A percentile compares a stretch with the other conserved stretches of the same genome.
phyloP scores from a whole-genome alignment of 2,329 filamentous ascomycete genomes.

The Ascochyta lentis region DNA sequence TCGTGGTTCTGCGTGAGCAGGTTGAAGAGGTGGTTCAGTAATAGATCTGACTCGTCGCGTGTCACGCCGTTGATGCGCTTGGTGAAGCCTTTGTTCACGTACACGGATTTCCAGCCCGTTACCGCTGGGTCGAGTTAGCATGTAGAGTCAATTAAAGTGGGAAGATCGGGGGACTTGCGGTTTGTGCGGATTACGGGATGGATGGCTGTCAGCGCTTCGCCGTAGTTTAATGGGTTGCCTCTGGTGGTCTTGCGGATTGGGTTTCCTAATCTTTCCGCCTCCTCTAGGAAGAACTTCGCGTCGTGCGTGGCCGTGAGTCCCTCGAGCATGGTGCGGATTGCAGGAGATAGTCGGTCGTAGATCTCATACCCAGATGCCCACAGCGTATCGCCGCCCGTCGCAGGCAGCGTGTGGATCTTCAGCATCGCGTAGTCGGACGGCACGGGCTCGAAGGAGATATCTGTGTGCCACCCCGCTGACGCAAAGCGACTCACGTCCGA shows the following conservation, averaged over 20 bases:
- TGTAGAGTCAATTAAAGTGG: background rate
- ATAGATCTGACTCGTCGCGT: constrained; percentile 53
- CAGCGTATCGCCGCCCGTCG: constrained; percentile 47
- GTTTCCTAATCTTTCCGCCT: constrained; percentile 35
- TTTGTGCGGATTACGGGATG: constrained; percentile 69
- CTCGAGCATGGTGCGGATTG: constrained; percentile 58
- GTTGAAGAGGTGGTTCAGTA: constrained; percentile 54
- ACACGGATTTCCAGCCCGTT: constrained; percentile 64
- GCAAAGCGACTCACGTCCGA: constrained; percentile 49
- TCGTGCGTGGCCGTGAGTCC: constrained; percentile 55
- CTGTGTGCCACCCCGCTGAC: constrained; percentile 61
- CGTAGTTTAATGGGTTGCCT: constrained; percentile 63
- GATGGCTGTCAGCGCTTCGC: constrained; percentile 56
- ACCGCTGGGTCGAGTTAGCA: constrained; percentile 50
- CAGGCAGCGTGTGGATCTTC: constrained; percentile 42
- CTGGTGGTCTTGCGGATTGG: constrained; percentile 36
- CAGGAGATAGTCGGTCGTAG: constrained; percentile 58
- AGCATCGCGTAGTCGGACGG: constrained; percentile 52
- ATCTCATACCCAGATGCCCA: constrained; percentile 53
- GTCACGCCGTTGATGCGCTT: constrained; percentile 56
- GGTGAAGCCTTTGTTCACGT: constrained; percentile 44
- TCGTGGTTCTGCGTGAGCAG: constrained; percentile 59
- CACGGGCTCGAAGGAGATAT: constrained; percentile 51
- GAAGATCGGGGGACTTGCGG: constrained; percentile 37
- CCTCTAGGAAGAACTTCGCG: constrained; percentile 40